These are phyloP conservation scores for Ceratobasidium papillatum DNA, from an alignment of 1,284 basidiomycete genomes.

Conservation along the genomic window DNA sequence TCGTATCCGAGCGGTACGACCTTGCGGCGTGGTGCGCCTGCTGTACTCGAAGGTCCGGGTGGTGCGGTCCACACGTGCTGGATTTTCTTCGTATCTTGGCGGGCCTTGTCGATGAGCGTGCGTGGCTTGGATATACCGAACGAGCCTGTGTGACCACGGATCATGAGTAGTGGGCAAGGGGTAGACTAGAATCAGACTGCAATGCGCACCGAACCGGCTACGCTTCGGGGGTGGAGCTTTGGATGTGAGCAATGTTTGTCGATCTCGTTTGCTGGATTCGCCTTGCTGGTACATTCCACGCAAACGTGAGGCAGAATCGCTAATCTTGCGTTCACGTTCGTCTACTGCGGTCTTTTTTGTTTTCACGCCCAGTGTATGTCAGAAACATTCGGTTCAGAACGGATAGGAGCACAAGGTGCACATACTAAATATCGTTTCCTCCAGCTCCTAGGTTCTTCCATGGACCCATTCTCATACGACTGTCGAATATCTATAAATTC, in stretches of 20 bases:
- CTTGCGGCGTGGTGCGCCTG: slow-evolving; percentile 18
- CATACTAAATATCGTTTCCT: slow-evolving; percentile 72
- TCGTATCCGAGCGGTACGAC: slow-evolving; percentile 16
- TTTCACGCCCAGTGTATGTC: background rate
- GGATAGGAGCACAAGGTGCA: slow-evolving; percentile 24
- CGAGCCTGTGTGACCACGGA: slow-evolving; percentile 11
- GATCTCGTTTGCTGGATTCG: slow-evolving; percentile 43
- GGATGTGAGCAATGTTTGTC: slow-evolving; percentile 43
- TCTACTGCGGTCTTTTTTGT: slow-evolving; percentile 16
- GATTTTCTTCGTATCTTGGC: slow-evolving; percentile 69
- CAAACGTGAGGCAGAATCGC: slow-evolving; percentile 41
- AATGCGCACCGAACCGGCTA: slow-evolving; percentile 39
- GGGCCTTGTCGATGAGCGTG: slow-evolving; percentile 77
- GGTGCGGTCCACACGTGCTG: slow-evolving; percentile 66
- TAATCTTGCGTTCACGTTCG: slow-evolving; percentile 44
- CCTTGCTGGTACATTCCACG: slow-evolving; percentile 42
- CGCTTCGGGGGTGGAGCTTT: slow-evolving; percentile 44
- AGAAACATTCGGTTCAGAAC: slow-evolving; percentile 7
- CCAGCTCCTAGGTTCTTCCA: slow-evolving; percentile 68
- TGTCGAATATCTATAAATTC: slow-evolving; percentile 64
- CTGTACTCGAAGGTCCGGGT: slow-evolving; percentile 28
- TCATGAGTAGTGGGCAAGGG: slow-evolving; percentile 21
- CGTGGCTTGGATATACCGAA: slow-evolving; percentile 56
- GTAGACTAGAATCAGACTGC: background rate
- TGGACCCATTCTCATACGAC: slow-evolving; percentile 54